These are phyloP conservation scores for Lasiodiplodia gonubiensis DNA, from an alignment of 2,329 filamentous ascomycete genomes.

Conservation along the genomic window DNA sequence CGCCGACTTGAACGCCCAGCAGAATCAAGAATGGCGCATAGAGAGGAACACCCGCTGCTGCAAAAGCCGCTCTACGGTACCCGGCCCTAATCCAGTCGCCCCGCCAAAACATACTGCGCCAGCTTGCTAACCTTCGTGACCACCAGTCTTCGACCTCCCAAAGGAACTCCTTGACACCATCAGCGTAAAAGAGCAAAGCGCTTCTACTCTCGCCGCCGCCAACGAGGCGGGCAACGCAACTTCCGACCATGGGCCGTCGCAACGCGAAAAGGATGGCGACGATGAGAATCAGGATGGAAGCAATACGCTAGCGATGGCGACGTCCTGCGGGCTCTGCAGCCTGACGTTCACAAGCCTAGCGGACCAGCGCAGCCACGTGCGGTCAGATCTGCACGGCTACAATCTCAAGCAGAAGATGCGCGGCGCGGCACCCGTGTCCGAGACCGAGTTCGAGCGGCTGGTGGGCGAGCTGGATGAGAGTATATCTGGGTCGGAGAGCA, in stretches of 20 bases:
- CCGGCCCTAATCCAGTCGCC: neutral
- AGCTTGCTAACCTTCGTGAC: conserved; percentile 30
- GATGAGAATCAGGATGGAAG: conserved; percentile 28
- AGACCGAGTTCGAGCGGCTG: conserved; percentile 84
- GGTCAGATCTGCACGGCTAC: conserved; percentile 90
- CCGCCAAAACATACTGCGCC: neutral
- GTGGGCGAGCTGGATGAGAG: conserved; percentile 88
- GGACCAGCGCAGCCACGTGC: conserved; percentile 84
- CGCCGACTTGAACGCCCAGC: neutral
- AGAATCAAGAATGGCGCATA: conserved; percentile 29
- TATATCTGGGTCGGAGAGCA: conserved; percentile 76
- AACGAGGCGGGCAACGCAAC: conserved; percentile 11
- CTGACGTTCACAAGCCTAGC: conserved; percentile 72
- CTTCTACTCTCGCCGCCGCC: conserved; percentile 29
- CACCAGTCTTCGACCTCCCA: conserved; percentile 80
- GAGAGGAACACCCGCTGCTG: conserved; percentile 35
- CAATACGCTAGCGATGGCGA: conserved; percentile 59
- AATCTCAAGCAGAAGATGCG: conserved; percentile 92
- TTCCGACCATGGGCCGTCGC: neutral
- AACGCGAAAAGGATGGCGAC: conserved; percentile 41
- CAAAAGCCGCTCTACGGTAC: conserved; percentile 49
- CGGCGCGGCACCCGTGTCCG: conserved; percentile 72
- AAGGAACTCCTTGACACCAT: conserved; percentile 73
- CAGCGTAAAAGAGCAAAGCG: conserved; percentile 56
- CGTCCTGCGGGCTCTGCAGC: conserved; percentile 80